These are phyloP conservation scores for Trametopsis cervina DNA, from an alignment of 768 basidiomycete species.

Conservation along the genomic window DNA sequence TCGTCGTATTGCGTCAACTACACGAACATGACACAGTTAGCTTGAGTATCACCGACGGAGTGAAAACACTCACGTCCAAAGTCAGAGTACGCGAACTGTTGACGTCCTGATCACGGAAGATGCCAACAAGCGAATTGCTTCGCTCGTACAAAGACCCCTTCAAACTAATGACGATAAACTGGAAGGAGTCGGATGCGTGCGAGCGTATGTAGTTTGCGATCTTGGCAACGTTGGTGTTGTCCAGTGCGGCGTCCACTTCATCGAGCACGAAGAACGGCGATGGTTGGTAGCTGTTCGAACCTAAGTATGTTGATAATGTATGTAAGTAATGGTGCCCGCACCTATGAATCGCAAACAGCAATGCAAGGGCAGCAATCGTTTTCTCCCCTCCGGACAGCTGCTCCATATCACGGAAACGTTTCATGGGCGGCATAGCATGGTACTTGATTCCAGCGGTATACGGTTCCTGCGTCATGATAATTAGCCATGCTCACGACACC, in stretches of 20 bases:
- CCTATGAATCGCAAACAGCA: conserved; percentile 97
- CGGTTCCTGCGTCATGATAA: conserved; percentile 54
- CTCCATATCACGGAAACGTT: conserved; percentile 98
- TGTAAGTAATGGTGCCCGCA: conserved; percentile 21
- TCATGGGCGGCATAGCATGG: conserved; percentile 99
- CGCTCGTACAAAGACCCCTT: conserved; percentile 91
- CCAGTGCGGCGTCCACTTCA: conserved; percentile 95
- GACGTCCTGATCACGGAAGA: conserved; percentile 89
- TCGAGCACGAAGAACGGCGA: conserved; percentile 99
- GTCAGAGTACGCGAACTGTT: conserved; percentile 91
- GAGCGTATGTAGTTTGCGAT: conserved; percentile 88
- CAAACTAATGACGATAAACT: conserved; percentile 96
- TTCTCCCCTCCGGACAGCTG: conserved; percentile 98
- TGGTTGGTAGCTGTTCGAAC: conserved; percentile 92
- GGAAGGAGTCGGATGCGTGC: conserved; percentile 80
- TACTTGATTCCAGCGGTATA: conserved; percentile 91
- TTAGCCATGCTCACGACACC: conserved; percentile 22
- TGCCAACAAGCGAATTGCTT: conserved; percentile 86
- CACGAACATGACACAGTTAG: background rate
- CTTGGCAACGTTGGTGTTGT: conserved; percentile 98
- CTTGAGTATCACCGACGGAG: background rate
- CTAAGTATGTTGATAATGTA: background rate
- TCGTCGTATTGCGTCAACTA: conserved; percentile 63
- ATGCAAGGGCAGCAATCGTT: conserved; percentile 94
- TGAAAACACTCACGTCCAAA: conserved; percentile 60